Evolutionary conservation across 306 rosid genomes (phyloP), one percentile per base, ranked within the genome.

Genomic region (Lathyrus tuberosus): DNA sequence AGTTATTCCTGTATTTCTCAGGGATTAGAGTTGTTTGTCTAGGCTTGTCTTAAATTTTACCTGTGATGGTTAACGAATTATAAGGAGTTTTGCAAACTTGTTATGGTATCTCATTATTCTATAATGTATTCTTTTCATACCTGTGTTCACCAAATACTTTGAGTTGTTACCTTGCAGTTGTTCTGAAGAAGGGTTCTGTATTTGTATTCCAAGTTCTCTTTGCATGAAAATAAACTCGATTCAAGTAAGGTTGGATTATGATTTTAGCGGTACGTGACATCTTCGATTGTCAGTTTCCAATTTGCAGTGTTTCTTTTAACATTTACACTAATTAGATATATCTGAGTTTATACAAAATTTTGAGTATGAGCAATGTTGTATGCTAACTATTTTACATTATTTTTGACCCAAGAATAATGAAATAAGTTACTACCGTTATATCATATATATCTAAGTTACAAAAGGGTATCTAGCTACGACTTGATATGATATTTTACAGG

Each of bases 151-250:
- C 53, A 57, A 71, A 65, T 65, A 20, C 66, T 63, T 77, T 56
- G 49, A 43, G 66, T 14, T 67, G 59, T 41, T 63, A 62, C 31
- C 53, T 48, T 69, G 84, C 94, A 93, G 98, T 86, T 84, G 91
- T 90, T 72, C 97, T 94, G 24, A 90, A 88, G 79, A 88, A 43
- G 80, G 62, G 28, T 67, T 86, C 89, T 37, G 88, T 86, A 57
- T 93, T 88, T 74, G 77, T 90, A 12, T 73, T 88, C 78, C 89
- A 76, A 83, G 87, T 83, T 90, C 60, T 86, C 91, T 41, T 62
- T 93, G 79, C 86, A 79, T 2, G 96, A 94, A 57, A 89, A 90
- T 81, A 88, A 88, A 78, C 91, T 88, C 71, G 57, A 76, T 68
- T 86, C 94, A 53, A 86, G 96, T 75, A 82, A 79, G 70, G 72